Evolutionary conservation across 495 filamentous ascomycete species (phyloP), one percentile per base, ranked within the genome.

Genomic region (Xylaria telfairii): DNA sequence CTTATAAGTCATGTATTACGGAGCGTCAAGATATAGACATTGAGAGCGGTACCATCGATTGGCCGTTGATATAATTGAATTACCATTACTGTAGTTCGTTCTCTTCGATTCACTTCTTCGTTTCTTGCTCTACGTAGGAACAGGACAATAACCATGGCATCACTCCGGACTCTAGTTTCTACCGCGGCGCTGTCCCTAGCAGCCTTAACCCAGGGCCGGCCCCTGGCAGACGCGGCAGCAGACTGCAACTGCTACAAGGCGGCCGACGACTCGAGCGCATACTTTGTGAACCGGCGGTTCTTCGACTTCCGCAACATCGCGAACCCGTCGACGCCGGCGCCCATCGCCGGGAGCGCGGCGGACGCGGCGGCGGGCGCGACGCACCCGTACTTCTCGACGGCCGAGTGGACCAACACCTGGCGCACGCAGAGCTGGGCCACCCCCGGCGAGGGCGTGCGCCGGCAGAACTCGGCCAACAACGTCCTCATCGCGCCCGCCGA

Each of bases 271-370:
- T 71, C 81, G 30, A 64, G 74, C 19, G 80, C 79, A 7, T 90
- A 87, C 83, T 92, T 91, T 78, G 81, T 83, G 28, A 79, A 89
- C 77, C 87, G 91, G 81, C 83, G 84, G 65, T 88, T 92, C 78
- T 90, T 86, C 82, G 91, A 93, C 81, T 93, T 90, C 77, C 88
- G 91, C 39, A 82, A 83, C 69, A 78, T 86, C 60, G 74, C 79
- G 24, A 73, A 80, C 63, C 75, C 81, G 57, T 61, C 74, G 17
- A 77, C 76, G 37, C 86, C 84, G 10, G 59, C 76, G 2, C 67
- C 80, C 54, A 81, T 84, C 73, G 61, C 72, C 3, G 71, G 76
- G 53, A 34, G 70, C 0, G 49, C 54, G 1, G 73, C 73, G 26
- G 78, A 69, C 47, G 68, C 73, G 24, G 74, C 72, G 49, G 85